Conservation (phyloP, 345 rosid genomes). For the Syzygium aqueum region DNA sequence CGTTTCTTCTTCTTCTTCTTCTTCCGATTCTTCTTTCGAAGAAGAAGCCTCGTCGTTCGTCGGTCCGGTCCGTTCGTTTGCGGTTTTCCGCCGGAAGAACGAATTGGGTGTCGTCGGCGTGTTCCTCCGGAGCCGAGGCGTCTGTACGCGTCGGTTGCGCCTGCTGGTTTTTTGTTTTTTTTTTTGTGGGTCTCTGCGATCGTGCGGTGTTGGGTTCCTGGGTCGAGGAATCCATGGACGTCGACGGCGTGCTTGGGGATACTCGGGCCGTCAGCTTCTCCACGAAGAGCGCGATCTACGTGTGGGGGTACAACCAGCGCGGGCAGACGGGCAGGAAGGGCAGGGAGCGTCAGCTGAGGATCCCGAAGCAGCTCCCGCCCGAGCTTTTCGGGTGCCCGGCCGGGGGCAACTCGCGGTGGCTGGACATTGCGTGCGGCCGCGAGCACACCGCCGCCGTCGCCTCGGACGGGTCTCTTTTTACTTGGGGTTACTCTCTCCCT, state of each 20-base stretch:
- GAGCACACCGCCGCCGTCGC: constrained; percentile 95
- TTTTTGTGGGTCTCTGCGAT: neutral
- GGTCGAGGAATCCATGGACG: constrained; percentile 35
- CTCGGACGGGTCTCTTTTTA: constrained; percentile 94
- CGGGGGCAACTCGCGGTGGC: constrained; percentile 69
- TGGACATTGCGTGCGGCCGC: constrained; percentile 88
- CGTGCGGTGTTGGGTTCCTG: neutral
- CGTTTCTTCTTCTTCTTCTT: neutral
- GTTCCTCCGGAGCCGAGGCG: too few relatives aligned
- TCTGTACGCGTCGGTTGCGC: neutral
- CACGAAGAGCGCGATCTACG: constrained; percentile 88
- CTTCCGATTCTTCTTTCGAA: neutral
- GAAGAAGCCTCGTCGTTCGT: neutral
- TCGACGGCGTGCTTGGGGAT: constrained; percentile 65
- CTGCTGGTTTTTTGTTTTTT: neutral
- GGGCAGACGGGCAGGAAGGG: constrained; percentile 92
- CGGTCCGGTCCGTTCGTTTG: neutral
- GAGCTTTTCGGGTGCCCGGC: constrained; percentile 91
- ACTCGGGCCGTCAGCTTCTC: constrained; percentile 28
- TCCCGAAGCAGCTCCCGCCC: constrained; percentile 90
- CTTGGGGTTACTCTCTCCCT: constrained; percentile 61
- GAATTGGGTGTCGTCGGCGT: neutral
- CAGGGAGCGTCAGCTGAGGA: constrained; percentile 59
- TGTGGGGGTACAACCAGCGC: constrained; percentile 90
- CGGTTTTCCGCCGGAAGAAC: neutral